Evolutionary conservation across 2,329 filamentous ascomycete species (phyloP), one percentile per base, ranked within the genome.

Genomic region (Diplodia mutila): DNA sequence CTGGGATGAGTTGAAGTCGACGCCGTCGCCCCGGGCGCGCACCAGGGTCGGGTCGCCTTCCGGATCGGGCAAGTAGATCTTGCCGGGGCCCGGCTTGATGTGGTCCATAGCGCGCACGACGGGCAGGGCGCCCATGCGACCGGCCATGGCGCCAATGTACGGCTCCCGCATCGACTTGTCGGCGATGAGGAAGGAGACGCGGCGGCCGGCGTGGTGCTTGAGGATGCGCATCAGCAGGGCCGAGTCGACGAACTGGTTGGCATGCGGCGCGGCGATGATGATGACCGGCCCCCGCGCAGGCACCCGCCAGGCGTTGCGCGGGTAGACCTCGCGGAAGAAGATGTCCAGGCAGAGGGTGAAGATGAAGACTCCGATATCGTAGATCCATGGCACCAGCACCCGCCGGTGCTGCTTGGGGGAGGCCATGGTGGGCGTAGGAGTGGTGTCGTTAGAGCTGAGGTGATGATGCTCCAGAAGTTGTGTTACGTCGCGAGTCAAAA

Each of bases 301-400:
- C 5, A 68, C 48, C 18, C 48, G 51, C 59, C 42, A 51, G 11
- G 59, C 59, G 21, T 63, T 51, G 21, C 46, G 59, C 11, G 59
- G 59, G 42, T 69, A 64, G 21, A 69, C 37, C 39, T 68, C 68
- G 23, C 68, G 66, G 46, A 69, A 69, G 53, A 69, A 69, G n/a
- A 69, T 49, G 29, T 69, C 67, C 46, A 69, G 57, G 66, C 55
- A 64, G 9, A 67, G 46, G 9, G 66, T 51, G 57, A 67, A 67
- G 54, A 67, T 37, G 27, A 42, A 63, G 29, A 63, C 39, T 29
- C 46, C 42, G 8, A 64, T 29, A 34, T 67, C 57, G 37, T 64
- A 67, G 29, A 67, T 46, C 67, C 67, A 69, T 27, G 63, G 67
- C 49, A 67, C 61, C 42, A 67, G 46, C 57, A 61, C n/a, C 16